Conservation (phyloP, 208 protist species). For the Acanthamoeba sp. region DNA sequence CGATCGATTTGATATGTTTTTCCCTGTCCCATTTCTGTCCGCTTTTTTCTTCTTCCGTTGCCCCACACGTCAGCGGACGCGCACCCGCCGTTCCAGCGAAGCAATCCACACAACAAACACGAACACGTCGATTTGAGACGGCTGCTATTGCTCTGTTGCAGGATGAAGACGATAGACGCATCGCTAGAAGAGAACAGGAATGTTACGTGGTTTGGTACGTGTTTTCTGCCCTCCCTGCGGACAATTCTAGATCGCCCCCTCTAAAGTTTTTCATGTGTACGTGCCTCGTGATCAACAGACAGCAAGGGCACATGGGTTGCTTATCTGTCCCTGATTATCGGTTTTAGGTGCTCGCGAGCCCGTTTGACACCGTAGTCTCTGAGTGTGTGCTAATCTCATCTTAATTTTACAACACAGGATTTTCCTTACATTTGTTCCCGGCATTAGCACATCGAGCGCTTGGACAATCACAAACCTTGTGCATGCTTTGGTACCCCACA, state of each 20-base stretch:
- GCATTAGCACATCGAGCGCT: not conserved
- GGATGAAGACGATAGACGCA: constrained; percentile 40
- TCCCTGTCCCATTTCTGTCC: not conserved
- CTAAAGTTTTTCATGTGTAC: not conserved
- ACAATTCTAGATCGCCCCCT: not conserved
- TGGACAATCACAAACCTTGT: constrained; percentile 35
- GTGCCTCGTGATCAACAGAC: not conserved
- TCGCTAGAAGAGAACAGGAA: constrained; percentile 55
- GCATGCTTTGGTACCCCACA: not conserved
- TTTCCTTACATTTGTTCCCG: constrained; percentile 26
- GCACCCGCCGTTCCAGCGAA: not conserved
- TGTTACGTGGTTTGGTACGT: constrained; percentile 57
- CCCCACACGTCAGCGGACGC: not conserved
- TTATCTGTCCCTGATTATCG: constrained; percentile 1
- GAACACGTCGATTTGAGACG: not conserved
- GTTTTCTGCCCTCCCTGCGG: not conserved
- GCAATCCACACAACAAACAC: not conserved
- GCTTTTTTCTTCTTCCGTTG: not conserved
- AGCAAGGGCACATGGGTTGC: constrained; percentile 58
- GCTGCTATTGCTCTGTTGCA: not conserved
- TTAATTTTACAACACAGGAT: not conserved
- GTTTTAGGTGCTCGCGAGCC: not conserved
- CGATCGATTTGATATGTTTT: not conserved
- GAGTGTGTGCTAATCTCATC: not conserved
- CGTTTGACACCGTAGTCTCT: not conserved